Evolutionary conservation across 2,329 filamentous ascomycete species (phyloP), one percentile per base, ranked within the genome.

Genomic region (Nannizzia gypsea): DNA sequence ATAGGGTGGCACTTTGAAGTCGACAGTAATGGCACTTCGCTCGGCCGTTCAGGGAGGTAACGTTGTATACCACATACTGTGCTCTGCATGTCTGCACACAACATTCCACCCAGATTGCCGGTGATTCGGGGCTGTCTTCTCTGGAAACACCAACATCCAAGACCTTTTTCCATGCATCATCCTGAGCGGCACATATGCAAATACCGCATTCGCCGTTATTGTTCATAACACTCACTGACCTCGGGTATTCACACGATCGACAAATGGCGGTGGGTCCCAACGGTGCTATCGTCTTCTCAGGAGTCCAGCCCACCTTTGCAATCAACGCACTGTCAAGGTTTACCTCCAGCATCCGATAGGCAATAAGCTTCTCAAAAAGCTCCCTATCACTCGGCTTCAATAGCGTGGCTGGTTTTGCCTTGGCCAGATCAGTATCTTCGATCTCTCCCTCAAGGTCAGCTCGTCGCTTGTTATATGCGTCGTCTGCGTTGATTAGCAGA

Each of bases 1-100:
- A 9, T 48, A n/a, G 3, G 8, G 1, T 6, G 13, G 20, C 17
- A 5, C 50, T 20, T 54, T 65, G 63, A n/a, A 59, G 57, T 11
- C 78, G 74, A 64, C 78, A 81, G 66, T 76, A 80, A 65, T 75
- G 70, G 65, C 79, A 81, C 65, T 81, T 81, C 31, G 78, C 64
- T 0, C 73, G 74, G 1, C 78, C 74, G 0, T 69, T 71, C n/a
- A 80, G 69, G 0, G 64, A 63, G 2, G 72, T 66, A 1, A 71
- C 65, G 46, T 76, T 72, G 65, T 81, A 81, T 3, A 80, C 75
- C 28, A 80, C 73, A 63, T 81, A 81, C 65, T 80, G 78, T 1
- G 73, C 76, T 9, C 77, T 72, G 66, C 79, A 81, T 6, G 66
- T 65, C 0, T 55, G 60, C n/a, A 71, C 67, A 40, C 62, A 67